Percentiles rank a stretch among this genome's conserved stretches.
These are phyloP conservation scores for Lyophyllum shimeji DNA, from an alignment of 768 basidiomycete species.

Conservation along the genomic window DNA sequence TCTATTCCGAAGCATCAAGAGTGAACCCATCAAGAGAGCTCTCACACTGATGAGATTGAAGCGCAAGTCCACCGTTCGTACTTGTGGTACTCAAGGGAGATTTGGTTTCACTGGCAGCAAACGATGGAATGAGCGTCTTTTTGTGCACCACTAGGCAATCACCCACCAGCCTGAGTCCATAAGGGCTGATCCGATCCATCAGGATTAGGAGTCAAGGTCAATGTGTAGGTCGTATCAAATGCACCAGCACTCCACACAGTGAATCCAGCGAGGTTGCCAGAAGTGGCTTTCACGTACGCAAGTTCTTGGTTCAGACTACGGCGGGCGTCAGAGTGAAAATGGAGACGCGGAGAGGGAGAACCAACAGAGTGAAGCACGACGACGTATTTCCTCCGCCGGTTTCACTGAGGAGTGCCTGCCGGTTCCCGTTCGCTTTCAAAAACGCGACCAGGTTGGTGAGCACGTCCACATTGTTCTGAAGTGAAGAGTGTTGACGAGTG, in stretches of 20 bases:
- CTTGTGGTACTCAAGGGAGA: conserved; percentile 16
- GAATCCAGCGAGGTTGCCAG: conserved; percentile 47
- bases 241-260: conserved; percentile 53
- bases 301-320: conserved; percentile 41
- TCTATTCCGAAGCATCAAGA: too few species aligned
- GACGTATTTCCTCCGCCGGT: conserved; percentile 55
- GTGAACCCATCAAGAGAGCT: neutral
- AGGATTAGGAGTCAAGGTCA: conserved; percentile 46
- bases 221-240: conserved; percentile 50
- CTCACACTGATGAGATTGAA: neutral
- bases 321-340: neutral
- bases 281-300: conserved; percentile 43
- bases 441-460: conserved; percentile 42
- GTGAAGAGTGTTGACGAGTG: conserved; percentile 19
- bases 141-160: neutral
- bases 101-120: conserved; percentile 22
- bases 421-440: conserved; percentile 32
- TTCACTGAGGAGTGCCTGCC: conserved; percentile 40
- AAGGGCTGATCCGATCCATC: conserved; percentile 48
- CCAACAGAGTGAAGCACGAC: conserved; percentile 40
- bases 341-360: neutral
- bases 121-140: neutral
- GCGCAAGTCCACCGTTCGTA: neutral
- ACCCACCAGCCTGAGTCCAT: conserved; percentile 41
- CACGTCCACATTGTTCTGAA: conserved; percentile 40